Base-by-base conservation (phyloP, 1,284 basidiomycete species). In the Ustilago loliicola region DNA sequence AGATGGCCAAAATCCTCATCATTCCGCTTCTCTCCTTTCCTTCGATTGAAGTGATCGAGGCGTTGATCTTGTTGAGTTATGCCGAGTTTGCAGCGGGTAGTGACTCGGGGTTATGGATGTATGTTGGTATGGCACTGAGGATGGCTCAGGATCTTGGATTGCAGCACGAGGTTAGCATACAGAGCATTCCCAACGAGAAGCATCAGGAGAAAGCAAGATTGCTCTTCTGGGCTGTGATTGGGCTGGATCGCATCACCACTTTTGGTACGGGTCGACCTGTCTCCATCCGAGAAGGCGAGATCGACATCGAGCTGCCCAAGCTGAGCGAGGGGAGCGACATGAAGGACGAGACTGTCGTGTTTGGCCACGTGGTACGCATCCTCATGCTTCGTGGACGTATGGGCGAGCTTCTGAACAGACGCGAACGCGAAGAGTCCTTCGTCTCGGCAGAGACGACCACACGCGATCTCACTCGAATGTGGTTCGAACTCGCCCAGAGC, bases 101-200 rank as follows among this genome's bases (percentile, higher is more conserved):
- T 58, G 80, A 82, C 34, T 75, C 79, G 3, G 80, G 80, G 6
- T 61, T 82, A 8, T 82, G 80, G 80, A 82, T 82, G 80, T 82
- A 81, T 40, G 72, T 79, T 21, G 80, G 80, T 17, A 82, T 82
- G 80, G 77, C 73, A 11, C 61, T 80, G 15, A 66, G 80, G 25
- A 82, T 82, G 80, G 73, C 80, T 2, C 75, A 74, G 34, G 80
- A 82, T 62, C 61, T 82, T 2, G 80, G 80, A 1, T 56, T 82
- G 27, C 77, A 81, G 66, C 79, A 82, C 61, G 80, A 82, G 61
- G 67, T 72, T 34, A 80, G 77, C 52, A 67, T 82, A 19, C 64
- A 66, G 38, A 80, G 77, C 56, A 80, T 81, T 34, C 62, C 79
- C 11, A 81, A 66, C 62, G 66, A 70, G 25, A 70, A 67, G 65